These are phyloP conservation scores for Penicillium griseofulvum DNA, from an alignment of 2,329 filamentous ascomycete species.

Conservation along the genomic window DNA sequence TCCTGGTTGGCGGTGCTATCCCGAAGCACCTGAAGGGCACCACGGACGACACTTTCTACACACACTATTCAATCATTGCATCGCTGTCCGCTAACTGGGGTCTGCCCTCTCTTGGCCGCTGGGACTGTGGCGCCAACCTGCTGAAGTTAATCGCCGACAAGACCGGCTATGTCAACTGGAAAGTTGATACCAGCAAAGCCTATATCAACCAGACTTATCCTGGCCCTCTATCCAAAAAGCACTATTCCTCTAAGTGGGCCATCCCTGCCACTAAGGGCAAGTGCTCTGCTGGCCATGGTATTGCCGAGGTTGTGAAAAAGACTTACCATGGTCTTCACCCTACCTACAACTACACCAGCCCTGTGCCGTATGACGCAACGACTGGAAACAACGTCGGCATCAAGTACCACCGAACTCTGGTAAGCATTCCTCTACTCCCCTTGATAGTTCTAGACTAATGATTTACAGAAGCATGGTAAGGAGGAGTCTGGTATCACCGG, in stretches of 20 bases:
- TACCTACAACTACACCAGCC: constrained; percentile 37
- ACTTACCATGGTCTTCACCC: constrained; percentile 29
- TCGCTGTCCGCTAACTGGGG: constrained; percentile 68
- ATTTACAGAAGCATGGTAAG: constrained; percentile 16
- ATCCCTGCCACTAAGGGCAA: constrained; percentile 26
- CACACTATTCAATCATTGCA: constrained; percentile 69
- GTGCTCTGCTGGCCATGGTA: constrained; percentile 38
- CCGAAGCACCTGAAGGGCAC: constrained; percentile 64
- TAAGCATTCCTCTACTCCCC: neutral
- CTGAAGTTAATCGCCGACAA: constrained; percentile 59
- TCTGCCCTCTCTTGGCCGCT: constrained; percentile 67
- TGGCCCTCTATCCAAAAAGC: constrained; percentile 39
- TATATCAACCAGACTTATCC: constrained; percentile 58
- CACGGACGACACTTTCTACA: constrained; percentile 67
- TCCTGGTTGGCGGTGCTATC: constrained; percentile 74
- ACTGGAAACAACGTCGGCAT: constrained; percentile 27
- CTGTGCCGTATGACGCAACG: constrained; percentile 31
- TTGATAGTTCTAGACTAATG: neutral
- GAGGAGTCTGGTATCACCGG: constrained; percentile 13
- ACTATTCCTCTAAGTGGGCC: constrained; percentile 32
- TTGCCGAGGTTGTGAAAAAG: constrained; percentile 34
- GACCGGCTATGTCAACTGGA: constrained; percentile 55
- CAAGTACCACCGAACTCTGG: constrained; percentile 20
- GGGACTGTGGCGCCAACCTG: constrained; percentile 71
- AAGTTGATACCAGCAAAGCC: constrained; percentile 41